These are phyloP conservation scores for Ogataea ganodermae DNA, from an alignment of 805 yeast species.

Conservation along the genomic window DNA sequence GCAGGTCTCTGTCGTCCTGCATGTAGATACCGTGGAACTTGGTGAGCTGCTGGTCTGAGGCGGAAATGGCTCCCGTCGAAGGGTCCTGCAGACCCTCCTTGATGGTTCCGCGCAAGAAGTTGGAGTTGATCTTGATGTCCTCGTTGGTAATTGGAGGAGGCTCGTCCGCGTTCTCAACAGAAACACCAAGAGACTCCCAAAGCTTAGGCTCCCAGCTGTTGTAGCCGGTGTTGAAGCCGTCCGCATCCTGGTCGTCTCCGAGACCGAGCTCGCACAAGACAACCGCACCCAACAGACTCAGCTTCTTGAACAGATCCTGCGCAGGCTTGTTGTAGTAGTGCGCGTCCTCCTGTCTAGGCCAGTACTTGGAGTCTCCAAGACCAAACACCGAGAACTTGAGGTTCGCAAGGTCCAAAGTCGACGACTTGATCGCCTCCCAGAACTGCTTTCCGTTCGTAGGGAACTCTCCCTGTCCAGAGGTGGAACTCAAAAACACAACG, in stretches of 20 bases:
- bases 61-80: conserved; percentile 87
- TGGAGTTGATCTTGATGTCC: conserved; percentile 87
- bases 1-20: conserved; percentile 97
- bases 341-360: conserved; percentile 97
- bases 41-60: conserved; percentile 90
- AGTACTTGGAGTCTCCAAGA: conserved; percentile 81
- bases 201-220: conserved; percentile 79
- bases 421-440: conserved; percentile 73
- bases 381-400: conserved; percentile 68
- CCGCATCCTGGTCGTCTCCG: conserved; percentile 98
- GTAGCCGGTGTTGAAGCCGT: conserved; percentile 92
- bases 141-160: conserved; percentile 90
- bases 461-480: conserved; percentile 87
- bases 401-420: conserved; percentile 62
- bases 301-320: conserved; percentile 65
- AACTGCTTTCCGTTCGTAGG: conserved; percentile 78
- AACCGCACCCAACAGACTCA: conserved; percentile 71
- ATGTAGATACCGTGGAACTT: conserved; percentile 97
- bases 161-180: conserved; percentile 85
- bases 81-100: conserved; percentile 80
- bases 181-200: conserved; percentile 91
- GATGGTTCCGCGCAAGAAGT: conserved; percentile 90
- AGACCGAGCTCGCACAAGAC: conserved; percentile 75
- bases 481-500: conserved; percentile 68
- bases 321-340: conserved; percentile 93